Evolutionary conservation across 1,284 basidiomycete species (phyloP), one percentile per base, ranked within the genome.

Genomic region (Rhodotorula glutinis): DNA sequence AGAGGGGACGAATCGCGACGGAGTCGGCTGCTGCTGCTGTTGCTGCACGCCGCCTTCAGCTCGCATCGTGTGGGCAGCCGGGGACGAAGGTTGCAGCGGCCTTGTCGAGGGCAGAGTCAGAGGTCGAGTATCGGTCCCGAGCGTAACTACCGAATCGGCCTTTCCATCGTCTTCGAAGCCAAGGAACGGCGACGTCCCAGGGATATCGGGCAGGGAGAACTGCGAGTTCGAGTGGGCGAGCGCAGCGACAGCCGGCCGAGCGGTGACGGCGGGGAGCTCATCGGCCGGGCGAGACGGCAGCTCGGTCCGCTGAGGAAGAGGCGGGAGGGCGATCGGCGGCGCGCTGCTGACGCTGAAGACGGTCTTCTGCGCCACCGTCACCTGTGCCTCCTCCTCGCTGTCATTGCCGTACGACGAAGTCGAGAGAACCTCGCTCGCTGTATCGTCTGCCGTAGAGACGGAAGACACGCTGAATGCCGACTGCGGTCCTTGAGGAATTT

Each of bases 161-260:
- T 55, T 43, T 23, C 63, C 63, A 27, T 66, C 69, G 47, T 71
- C 65, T 16, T 61, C 65, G 54, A 73, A 73, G 29, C 66, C 69
- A 29, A 73, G 33, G 66, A 73, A 73, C 13, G 72, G 72, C 23
- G 69, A 71, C 16, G 54, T 69, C 25, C 64, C 65, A 10, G 62
- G 62, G 30, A 73, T 66, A 54, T 73, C 72, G n/a, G 72, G 72
- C 9, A 73, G 61, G 14, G 69, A 67, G 60, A 63, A 73, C 57
- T 66, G 60, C 23, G 62, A 63, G 21, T 66, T 62, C 41, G 63
- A 65, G 25, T 65, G 40, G 27, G 38, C 46, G 47, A 62, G n/a
- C 4, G 46, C 19, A 25, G 56, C 16, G 11, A 52, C 25, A 2
- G n/a, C 38, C 33, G 40, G 40, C 27, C 29, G 49, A 14, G 27